Percentiles rank a stretch among this genome's conserved stretches.
These are phyloP conservation scores for Fusarium cicatricum DNA, from an alignment of 2,329 filamentous ascomycete species.

Conservation along the genomic window DNA sequence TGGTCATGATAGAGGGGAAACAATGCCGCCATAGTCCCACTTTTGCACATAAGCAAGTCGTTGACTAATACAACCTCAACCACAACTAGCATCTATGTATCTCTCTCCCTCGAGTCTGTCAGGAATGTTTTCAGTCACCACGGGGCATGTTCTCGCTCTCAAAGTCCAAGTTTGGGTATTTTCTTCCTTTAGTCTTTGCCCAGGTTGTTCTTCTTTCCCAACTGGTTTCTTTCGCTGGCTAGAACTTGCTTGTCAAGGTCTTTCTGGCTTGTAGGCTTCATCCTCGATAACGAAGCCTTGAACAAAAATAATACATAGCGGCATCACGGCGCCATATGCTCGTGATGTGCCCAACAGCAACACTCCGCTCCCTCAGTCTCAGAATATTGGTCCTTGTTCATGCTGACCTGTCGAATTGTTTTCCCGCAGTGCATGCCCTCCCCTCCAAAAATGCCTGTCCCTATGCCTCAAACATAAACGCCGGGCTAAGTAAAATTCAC, in stretches of 20 bases:
- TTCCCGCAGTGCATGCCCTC: slow-evolving; percentile 22
- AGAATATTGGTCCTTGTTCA: not conserved
- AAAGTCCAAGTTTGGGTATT: not conserved
- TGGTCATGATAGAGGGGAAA: slow-evolving; percentile 25
- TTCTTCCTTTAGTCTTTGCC: slow-evolving; percentile 19
- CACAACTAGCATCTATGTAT: too few relatives aligned
- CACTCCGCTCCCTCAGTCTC: slow-evolving; percentile 1
- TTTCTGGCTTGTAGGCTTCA: slow-evolving; percentile 1
- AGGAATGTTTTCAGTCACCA: slow-evolving; percentile 29
- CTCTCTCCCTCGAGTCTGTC: slow-evolving; percentile 14
- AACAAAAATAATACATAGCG: slow-evolving; percentile 12
- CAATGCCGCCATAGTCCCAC: slow-evolving; percentile 37
- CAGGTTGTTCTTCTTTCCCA: not conserved
- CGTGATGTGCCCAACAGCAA: not conserved
- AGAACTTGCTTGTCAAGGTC: not conserved
- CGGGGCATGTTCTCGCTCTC: slow-evolving; percentile 5
- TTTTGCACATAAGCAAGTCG: slow-evolving; percentile 25
- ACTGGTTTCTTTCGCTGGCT: not conserved
- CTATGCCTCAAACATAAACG: slow-evolving; percentile 44
- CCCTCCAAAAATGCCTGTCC: slow-evolving; percentile 30
- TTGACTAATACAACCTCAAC: not conserved
- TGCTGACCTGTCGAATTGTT: slow-evolving; percentile 12
- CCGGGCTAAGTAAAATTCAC: slow-evolving; percentile 48
- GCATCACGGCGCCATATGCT: not conserved
- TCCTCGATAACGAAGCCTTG: not conserved